Evolutionary conservation across 352 stramenopile genomes (phyloP).

Genomic region (Phytopythium helicoides): DNA sequence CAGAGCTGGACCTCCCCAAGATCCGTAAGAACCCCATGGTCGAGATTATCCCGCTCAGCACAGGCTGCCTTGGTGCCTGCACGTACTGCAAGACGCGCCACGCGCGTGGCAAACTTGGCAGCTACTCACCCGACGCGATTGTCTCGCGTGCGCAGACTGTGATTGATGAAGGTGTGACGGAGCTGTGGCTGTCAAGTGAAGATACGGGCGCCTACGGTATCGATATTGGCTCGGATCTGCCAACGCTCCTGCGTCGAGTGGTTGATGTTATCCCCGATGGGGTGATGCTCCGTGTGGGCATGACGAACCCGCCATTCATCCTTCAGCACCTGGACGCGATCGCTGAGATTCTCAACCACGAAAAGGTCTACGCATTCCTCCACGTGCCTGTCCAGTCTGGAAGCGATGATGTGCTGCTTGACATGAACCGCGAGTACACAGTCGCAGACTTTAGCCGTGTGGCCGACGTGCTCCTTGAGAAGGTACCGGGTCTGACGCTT

Average conservation of each 20-base stretch:
- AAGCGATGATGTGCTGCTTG: slow-evolving; percentile 80
- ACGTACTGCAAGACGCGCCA: slow-evolving; percentile 94
- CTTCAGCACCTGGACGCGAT: slow-evolving; percentile 83
- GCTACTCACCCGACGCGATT: slow-evolving; percentile 83
- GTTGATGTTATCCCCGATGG: slow-evolving; percentile 59
- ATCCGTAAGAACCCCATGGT: slow-evolving; percentile 91
- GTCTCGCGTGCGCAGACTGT: slow-evolving; percentile 62
- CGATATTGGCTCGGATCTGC: slow-evolving; percentile 83
- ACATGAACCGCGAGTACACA: slow-evolving; percentile 93
- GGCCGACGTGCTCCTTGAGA: slow-evolving; percentile 66
- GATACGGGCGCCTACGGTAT: slow-evolving; percentile 92
- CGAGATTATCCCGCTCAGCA: slow-evolving; percentile 92
- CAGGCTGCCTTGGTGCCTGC: slow-evolving; percentile 89
- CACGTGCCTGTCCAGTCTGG: slow-evolving; percentile 92
- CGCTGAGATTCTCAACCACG: slow-evolving; percentile 78
- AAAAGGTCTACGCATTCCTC: slow-evolving; percentile 87
- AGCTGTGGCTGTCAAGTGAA: slow-evolving; percentile 92
- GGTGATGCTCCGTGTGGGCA: slow-evolving; percentile 90
- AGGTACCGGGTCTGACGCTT: slow-evolving; percentile 81
- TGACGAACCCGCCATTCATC: slow-evolving; percentile 94
- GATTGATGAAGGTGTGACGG: slow-evolving; percentile 78
- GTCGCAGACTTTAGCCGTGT: slow-evolving; percentile 73
- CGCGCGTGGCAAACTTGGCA: slow-evolving; percentile 88
- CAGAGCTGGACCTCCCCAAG: slow-evolving; percentile 89
- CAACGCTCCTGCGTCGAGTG: slow-evolving; percentile 63